These are phyloP conservation scores for Collariella sp. DNA, from an alignment of 495 filamentous ascomycete species.

Conservation along the genomic window DNA sequence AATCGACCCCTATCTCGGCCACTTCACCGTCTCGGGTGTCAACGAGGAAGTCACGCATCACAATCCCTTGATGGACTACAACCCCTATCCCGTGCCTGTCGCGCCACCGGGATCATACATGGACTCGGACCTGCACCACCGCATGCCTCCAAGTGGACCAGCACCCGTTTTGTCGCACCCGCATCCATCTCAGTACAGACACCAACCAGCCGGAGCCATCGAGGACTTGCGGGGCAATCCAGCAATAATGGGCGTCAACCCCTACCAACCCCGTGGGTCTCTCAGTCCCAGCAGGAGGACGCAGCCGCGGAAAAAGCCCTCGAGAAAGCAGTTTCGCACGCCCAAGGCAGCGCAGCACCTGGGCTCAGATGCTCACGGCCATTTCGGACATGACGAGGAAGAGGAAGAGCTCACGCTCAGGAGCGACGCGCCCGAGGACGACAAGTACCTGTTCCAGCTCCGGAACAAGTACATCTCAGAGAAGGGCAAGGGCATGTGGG, in stretches of 20 bases:
- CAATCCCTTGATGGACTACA: constrained; percentile 16
- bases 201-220: constrained; percentile 16
- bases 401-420: constrained; percentile 27
- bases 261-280: constrained; percentile 22
- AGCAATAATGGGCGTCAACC: constrained; percentile 8
- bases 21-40: constrained; percentile 24
- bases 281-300: constrained; percentile 20
- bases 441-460: constrained; percentile 36
- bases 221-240: constrained; percentile 24
- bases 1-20: constrained; percentile 25
- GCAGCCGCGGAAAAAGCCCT: constrained; percentile 19
- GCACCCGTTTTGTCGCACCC: constrained; percentile 15
- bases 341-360: constrained; percentile 17
- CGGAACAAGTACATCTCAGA: constrained; percentile 35
- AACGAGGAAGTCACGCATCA: constrained; percentile 24
- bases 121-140: constrained; percentile 19
- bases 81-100: constrained; percentile 15
- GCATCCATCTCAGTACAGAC: constrained; percentile 20
- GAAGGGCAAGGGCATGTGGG: constrained; percentile 47
- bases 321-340: constrained; percentile 17
- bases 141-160: constrained; percentile 16
- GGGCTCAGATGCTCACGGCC: constrained; percentile 10
- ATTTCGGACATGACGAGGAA: constrained; percentile 12
- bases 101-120: constrained; percentile 5
- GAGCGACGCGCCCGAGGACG: constrained; percentile 39